Conservation (phyloP, 148 eudicot genomes). For the Linanthus parryae region DNA sequence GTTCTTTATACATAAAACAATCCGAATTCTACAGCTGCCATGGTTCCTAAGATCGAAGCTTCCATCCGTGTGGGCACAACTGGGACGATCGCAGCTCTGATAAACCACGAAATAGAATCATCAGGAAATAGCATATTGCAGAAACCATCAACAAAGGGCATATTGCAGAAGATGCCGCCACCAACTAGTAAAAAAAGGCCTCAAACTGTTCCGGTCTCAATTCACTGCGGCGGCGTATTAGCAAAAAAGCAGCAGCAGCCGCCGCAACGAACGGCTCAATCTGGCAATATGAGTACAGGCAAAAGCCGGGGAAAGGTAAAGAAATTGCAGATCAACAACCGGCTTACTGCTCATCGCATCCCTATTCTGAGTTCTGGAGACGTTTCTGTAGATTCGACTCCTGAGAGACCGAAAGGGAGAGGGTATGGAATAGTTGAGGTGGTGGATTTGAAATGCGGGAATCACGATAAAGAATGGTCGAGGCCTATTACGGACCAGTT, state of each 20-base stretch:
- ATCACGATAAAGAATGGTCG: constrained; percentile 25
- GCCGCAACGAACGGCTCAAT: background rate
- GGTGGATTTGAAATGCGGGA: constrained; percentile 66
- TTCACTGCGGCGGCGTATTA: background rate
- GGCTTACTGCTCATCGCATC: constrained; percentile 16
- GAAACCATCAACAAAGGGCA: no score
- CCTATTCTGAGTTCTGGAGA: constrained; percentile 61
- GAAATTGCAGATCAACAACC: background rate
- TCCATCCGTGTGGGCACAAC: no score
- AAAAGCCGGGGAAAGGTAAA: background rate
- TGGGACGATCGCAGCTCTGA: no score
- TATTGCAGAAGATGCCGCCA: no score
- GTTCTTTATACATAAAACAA: no score
- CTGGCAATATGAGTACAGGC: background rate
- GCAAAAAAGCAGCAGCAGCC: constrained; percentile 3
- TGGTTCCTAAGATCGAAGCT: no score
- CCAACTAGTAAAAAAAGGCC: background rate
- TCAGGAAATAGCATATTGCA: no score
- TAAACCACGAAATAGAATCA: no score
- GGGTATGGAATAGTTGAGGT: constrained; percentile 44
- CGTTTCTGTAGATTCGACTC: constrained; percentile 50
- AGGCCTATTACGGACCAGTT: constrained; percentile 38
- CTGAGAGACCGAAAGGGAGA: constrained; percentile 41
- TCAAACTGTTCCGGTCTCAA: constrained; percentile 4
- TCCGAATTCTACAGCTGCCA: no score